phyloP scores from a whole-genome alignment of 2,329 filamentous ascomycete genomes.

The Fusarium sp. region DNA sequence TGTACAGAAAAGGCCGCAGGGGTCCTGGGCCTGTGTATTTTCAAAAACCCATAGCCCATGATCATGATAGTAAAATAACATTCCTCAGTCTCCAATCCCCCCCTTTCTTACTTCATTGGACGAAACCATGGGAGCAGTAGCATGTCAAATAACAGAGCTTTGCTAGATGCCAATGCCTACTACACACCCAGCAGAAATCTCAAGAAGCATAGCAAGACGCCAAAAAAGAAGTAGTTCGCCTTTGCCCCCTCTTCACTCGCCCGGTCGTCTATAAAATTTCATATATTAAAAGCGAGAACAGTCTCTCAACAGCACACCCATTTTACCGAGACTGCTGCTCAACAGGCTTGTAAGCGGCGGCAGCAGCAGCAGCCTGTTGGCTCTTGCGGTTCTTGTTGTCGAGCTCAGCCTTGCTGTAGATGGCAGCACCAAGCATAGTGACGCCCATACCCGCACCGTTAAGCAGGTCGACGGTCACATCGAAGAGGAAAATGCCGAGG shows the following conservation, averaged over 20 bases:
- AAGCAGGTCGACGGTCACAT: constrained; percentile 62
- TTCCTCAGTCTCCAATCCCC: constrained; percentile 32
- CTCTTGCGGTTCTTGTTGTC: constrained; percentile 58
- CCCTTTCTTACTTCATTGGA: constrained; percentile 21
- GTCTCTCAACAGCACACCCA: constrained; percentile 18
- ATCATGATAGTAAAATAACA: constrained; percentile 45
- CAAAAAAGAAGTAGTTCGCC: constrained; percentile 37
- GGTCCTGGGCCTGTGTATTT: constrained; percentile 36
- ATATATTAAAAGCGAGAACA: constrained; percentile 45
- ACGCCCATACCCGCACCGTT: constrained; percentile 70
- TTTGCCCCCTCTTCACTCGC: constrained; percentile 29
- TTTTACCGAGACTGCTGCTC: constrained; percentile 51
- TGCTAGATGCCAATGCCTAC: constrained; percentile 25
- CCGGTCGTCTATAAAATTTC: constrained; percentile 47
- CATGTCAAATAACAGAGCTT: constrained; percentile 38
- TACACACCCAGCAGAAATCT: constrained; percentile 20
- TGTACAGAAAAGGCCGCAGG: constrained; percentile 39
- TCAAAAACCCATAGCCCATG: constrained; percentile 47
- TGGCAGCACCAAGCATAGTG: constrained; percentile 67
- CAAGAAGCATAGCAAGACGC: constrained; percentile 31
- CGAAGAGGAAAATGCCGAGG: constrained; percentile 66
- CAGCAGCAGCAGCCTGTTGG: constrained; percentile 52
- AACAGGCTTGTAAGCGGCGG: constrained; percentile 53
- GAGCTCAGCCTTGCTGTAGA: constrained; percentile 70
- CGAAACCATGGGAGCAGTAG: constrained; percentile 21